These are phyloP conservation scores for Candida dendrica DNA, from an alignment of 805 yeast genomes.

Conservation along the genomic window DNA sequence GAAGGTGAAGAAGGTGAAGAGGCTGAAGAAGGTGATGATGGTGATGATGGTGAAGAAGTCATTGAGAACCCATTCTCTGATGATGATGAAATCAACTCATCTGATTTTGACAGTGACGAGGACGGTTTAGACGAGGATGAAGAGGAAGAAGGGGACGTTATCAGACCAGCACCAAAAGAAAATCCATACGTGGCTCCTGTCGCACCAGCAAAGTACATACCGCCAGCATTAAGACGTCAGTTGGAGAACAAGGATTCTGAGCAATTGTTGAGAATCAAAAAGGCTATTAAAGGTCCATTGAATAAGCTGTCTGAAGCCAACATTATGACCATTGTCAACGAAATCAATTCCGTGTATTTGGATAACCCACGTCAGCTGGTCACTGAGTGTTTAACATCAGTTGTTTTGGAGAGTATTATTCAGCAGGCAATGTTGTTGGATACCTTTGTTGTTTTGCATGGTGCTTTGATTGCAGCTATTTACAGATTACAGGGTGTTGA, in stretches of 20 bases:
- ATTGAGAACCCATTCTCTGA: constrained; percentile 28
- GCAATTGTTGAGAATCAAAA: constrained; percentile 42
- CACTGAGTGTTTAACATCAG: constrained; percentile 57
- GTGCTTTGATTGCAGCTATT: constrained; percentile 67
- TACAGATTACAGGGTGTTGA: constrained; percentile 79
- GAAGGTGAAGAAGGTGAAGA: constrained; percentile 16
- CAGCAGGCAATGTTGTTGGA: constrained; percentile 66
- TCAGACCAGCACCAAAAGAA: constrained; percentile 37
- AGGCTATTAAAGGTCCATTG: constrained; percentile 71
- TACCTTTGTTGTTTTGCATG: constrained; percentile 70
- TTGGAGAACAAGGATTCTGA: constrained; percentile 34
- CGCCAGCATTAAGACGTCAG: constrained; percentile 75
- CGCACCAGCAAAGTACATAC: constrained; percentile 48
- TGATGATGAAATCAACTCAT: constrained; percentile 35
- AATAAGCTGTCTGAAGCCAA: constrained; percentile 90
- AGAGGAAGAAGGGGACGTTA: constrained; percentile 21
- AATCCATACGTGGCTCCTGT: constrained; percentile 73
- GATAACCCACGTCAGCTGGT: constrained; percentile 75
- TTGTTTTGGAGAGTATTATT: constrained; percentile 57
- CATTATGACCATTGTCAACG: constrained; percentile 59
- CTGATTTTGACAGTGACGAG: constrained; percentile 36
- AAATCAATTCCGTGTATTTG: constrained; percentile 55
- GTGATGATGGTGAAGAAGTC: constrained; percentile 15
- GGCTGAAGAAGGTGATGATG: constrained; percentile 19
- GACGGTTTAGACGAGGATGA: constrained; percentile 28